Evolutionary conservation across 805 yeast species (phyloP), one percentile per base, ranked within the genome.

Genomic region (Wickerhamomyces alni): DNA sequence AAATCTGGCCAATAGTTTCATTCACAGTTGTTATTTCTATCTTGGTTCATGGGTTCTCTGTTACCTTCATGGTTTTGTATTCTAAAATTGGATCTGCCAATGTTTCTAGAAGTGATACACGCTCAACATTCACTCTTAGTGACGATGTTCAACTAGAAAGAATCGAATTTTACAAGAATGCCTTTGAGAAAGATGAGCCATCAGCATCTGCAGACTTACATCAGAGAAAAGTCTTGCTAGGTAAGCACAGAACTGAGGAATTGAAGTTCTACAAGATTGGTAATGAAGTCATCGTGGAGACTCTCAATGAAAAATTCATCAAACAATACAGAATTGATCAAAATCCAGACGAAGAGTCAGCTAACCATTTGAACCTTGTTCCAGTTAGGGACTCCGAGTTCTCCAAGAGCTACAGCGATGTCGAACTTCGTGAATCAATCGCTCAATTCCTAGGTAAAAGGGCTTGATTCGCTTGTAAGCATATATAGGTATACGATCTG

Each of bases 1-100:
- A 72, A 6, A 70, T 87, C 27, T 87, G 96, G 96, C 95, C 95
- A 1, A 72, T 86, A 10, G 81, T 83, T 0, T 78, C 88, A 27
- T 88, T 88, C 54, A 65, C 88, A 46, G 82, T 88, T 19, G 70
- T 88, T 3, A 72, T 89, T 1, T 88, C 96, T 0, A 86, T 88
- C 50, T n/a, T 31, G 8, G 34, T 88, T 17, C 97, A 88, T 61
- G 97, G 97, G 3, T 87, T 95, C 0, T 86, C 95, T 0, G 87
- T 87, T 19, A 93, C 93, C 5, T 86, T 77, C 11, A 49, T 54
- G 19, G 39, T 42, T 5, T 31, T 48, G 40, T 28, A 41, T 21
- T 37, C 45, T 1, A 38, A 44, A 29, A 41, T 41, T 24, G 36
- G 33, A 1, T 19, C 37, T 24, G 41, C 42, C 29, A 34, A 28